Percentiles rank a stretch among this genome's conserved stretches.
Conservation (phyloP, 1,284 basidiomycete genomes). For the Ceratobasidium sp. region DNA sequence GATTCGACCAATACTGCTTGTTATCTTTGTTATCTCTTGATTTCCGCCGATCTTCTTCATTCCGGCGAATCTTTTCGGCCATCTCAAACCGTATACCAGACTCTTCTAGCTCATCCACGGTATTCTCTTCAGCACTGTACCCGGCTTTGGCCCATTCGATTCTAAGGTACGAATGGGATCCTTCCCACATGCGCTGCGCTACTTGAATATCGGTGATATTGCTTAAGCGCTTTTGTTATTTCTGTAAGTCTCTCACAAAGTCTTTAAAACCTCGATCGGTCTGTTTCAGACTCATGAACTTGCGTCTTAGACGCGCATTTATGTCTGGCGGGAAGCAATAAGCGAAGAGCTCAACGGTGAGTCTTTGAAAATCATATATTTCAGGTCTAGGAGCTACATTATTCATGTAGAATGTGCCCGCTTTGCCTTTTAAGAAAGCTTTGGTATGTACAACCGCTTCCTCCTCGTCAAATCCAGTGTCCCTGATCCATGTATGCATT, state of each 20-base stretch:
- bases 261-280: slow-evolving; percentile 47
- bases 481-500: slow-evolving; percentile 30
- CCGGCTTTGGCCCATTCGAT: slow-evolving; percentile 42
- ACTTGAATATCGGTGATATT: slow-evolving; percentile 20
- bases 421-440: slow-evolving; percentile 39
- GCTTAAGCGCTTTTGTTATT: background rate
- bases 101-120: no score
- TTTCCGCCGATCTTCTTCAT: slow-evolving; percentile 12
- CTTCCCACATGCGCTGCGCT: slow-evolving; percentile 39
- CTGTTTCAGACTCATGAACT: slow-evolving; percentile 50
- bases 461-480: slow-evolving; percentile 19
- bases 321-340: slow-evolving; percentile 63
- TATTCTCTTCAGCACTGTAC: no score
- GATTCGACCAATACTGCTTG: background rate
- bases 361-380: background rate
- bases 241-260: slow-evolving; percentile 49
- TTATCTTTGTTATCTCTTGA: background rate
- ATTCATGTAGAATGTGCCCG: slow-evolving; percentile 28
- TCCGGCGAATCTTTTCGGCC: slow-evolving; percentile 35
- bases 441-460: slow-evolving; percentile 24
- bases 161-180: slow-evolving; percentile 35
- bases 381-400: slow-evolving; percentile 24
- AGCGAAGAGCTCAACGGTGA: slow-evolving; percentile 56
- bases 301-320: slow-evolving; percentile 50
- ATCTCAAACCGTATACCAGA: no score